Evolutionary conservation across 1,139 yeast species (phyloP).

Genomic region (Candida pseudoviswanathii): DNA sequence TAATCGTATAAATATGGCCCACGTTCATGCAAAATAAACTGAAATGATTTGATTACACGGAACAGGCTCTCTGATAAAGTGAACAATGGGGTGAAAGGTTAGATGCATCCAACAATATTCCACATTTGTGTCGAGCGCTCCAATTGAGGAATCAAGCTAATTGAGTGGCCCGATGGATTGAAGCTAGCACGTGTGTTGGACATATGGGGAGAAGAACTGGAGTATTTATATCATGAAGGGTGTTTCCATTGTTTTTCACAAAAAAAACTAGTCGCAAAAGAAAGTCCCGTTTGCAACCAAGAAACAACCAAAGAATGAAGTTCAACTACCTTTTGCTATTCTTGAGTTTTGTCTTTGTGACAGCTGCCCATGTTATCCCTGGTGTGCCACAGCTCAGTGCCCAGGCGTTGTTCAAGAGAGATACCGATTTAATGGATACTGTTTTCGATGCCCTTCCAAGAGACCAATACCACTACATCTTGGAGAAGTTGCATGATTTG

Average conservation of each 20-base stretch:
- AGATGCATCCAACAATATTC: background rate
- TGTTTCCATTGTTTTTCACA: background rate
- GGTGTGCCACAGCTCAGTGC: slow-evolving; percentile 20
- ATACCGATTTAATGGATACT: slow-evolving; percentile 25
- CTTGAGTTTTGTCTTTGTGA: slow-evolving; percentile 10
- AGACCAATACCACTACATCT: slow-evolving; percentile 34
- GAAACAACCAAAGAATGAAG: too few species aligned
- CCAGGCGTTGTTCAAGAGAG: slow-evolving; percentile 20
- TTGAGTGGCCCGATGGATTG: too few species aligned
- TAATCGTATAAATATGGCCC: background rate
- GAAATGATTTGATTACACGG: too few species aligned
- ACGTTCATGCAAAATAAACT: background rate
- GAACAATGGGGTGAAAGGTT: background rate
- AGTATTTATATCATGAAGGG: background rate
- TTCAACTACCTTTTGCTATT: background rate
- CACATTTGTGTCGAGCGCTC: too few species aligned
- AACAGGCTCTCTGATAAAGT: background rate
- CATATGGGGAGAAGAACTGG: background rate
- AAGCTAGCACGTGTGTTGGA: background rate
- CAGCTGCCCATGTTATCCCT: slow-evolving; percentile 20
- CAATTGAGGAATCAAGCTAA: background rate
- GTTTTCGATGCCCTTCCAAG: slow-evolving; percentile 27
- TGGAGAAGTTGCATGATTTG: slow-evolving; percentile 26
- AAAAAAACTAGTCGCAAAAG: too few species aligned
- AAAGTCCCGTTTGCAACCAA: background rate